Percentiles rank a stretch among this genome's conserved stretches.
These are phyloP conservation scores for Fusarium udum DNA, from an alignment of 2,329 filamentous ascomycete species.

Conservation along the genomic window DNA sequence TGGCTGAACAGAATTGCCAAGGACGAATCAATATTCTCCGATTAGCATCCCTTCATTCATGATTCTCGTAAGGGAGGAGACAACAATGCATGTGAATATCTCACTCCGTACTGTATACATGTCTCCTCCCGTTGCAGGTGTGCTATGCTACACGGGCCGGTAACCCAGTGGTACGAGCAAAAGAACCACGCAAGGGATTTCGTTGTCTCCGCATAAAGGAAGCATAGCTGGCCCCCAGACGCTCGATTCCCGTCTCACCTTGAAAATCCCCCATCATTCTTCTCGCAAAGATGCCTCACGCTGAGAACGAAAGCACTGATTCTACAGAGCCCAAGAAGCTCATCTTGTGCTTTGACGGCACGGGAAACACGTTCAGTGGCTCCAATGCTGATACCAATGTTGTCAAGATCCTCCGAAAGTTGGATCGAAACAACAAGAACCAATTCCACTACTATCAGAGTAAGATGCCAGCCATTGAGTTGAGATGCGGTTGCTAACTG, in stretches of 20 bases:
- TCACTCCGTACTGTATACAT: not conserved
- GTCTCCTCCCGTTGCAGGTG: not conserved
- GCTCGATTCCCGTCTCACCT: not conserved
- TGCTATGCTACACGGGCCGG: conserved; percentile 5
- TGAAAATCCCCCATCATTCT: not conserved
- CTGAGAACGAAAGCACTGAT: conserved; percentile 12
- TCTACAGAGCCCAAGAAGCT: conserved; percentile 50
- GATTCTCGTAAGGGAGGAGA: not conserved
- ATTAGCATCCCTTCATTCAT: not conserved
- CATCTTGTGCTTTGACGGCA: conserved; percentile 60
- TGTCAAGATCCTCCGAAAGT: conserved; percentile 58
- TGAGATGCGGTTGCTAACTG: not conserved
- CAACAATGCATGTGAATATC: not conserved
- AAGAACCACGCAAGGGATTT: not conserved
- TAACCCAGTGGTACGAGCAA: not conserved
- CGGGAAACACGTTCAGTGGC: conserved; percentile 57
- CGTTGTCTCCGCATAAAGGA: conserved; percentile 18
- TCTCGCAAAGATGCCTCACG: conserved; percentile 25
- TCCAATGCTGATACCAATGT: conserved; percentile 63
- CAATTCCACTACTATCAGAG: conserved; percentile 63
- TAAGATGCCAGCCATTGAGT: conserved; percentile 22
- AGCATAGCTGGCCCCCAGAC: conserved; percentile 5
- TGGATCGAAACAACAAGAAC: conserved; percentile 55
- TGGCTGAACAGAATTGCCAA: conserved; percentile 16
- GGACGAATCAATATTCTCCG: conserved; percentile 16